Base-by-base conservation (phyloP, 1,284 basidiomycete genomes). In the Naganishia cerealis region DNA sequence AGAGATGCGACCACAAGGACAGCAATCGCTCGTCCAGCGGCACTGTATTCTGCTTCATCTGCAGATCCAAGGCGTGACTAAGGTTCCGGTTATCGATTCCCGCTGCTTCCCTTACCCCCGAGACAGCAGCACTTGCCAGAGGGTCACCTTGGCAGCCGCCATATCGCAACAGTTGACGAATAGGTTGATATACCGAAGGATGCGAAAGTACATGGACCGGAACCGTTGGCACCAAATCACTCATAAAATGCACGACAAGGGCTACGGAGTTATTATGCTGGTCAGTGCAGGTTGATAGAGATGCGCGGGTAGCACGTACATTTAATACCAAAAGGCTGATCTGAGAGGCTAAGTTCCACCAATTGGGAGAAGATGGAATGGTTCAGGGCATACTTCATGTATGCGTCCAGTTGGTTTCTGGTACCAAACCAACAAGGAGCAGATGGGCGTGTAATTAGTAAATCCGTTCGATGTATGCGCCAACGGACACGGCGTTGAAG, bases 151-250 rank as follows among this genome's bases (percentile, higher is more conserved):
- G 3, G 26, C 4, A 88, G n/a, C 9, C 53, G n/a, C 48, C 40
- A n/a, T 18, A 18, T 42, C 91, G 85, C 9, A 98, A 85, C n/a
- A 97, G 83, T 50, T 91, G 83, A 15, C 94, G 85, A 6, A 96
- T 87, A 1, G 94, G 92, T 73, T 88, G 89, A 79, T 96, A 93
- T 0, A 95, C 90, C 1, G 87, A 91, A 10, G 91, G 90, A 75
- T 95, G 93, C 0, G 94, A 88, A 21, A 96, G 86, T 75, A 95
- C 94, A 72, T 90, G 89, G 75, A 94, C 92, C 71, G 94, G 91
- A 67, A 95, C 84, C 12, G 92, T 85, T 6, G 92, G 87, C 10
- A 95, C 88, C 85, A 94, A 90, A 73, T 91, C 91, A 73, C 91
- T 90, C 13, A 92, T 88, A 3, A 90, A 85, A 50, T 88, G 85